phyloP scores from a whole-genome alignment of 2,329 filamentous ascomycete species.

The Cercospora sesami region DNA sequence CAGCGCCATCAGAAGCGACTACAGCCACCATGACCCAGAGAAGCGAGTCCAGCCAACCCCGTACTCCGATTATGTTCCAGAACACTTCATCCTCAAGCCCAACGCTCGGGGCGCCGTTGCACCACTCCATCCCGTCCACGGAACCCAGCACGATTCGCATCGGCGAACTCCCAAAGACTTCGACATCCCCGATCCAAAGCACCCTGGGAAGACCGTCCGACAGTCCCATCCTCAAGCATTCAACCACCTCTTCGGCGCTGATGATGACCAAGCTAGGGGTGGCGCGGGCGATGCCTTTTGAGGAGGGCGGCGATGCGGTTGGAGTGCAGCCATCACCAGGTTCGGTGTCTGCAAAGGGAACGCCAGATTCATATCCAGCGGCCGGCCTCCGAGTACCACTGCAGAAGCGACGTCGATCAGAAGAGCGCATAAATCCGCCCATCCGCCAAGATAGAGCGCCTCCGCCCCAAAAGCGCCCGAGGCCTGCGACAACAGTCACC shows the following conservation, averaged over 20 bases:
- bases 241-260: slow-evolving; percentile 26
- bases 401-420: background rate
- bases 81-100: slow-evolving; percentile 14
- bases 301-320: background rate
- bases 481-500: slow-evolving; percentile 26
- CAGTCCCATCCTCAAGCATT: slow-evolving; percentile 16
- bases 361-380: background rate
- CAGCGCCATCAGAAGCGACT: background rate
- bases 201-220: slow-evolving; percentile 20
- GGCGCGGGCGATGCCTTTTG: background rate
- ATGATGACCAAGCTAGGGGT: slow-evolving; percentile 19
- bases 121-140: slow-evolving; percentile 22
- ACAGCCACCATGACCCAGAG: background rate
- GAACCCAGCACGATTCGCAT: slow-evolving; percentile 16
- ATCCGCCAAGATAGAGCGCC: background rate
- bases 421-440: background rate
- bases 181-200: slow-evolving; percentile 19
- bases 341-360: background rate
- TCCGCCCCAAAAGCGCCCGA: slow-evolving; percentile 3
- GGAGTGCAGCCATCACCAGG: background rate
- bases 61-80: slow-evolving; percentile 19
- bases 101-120: background rate
- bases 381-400: background rate
- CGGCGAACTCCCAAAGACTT: slow-evolving; percentile 24
- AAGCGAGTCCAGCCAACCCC: slow-evolving; percentile 13